phyloP scores from a whole-genome alignment of 1,284 basidiomycete genomes.

The Cystobasidium sp. region DNA sequence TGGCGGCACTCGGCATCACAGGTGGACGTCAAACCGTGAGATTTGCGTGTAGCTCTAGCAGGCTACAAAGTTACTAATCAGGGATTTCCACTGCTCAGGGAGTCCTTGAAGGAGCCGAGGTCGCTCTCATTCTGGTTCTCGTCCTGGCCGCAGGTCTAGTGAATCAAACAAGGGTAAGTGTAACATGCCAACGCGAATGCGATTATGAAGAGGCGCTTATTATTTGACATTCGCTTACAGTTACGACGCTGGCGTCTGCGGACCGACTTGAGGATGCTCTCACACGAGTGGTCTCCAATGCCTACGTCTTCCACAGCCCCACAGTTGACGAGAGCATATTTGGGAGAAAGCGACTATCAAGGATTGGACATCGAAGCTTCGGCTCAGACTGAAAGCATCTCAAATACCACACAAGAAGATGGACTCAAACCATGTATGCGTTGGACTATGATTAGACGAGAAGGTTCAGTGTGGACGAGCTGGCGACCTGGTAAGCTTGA shows the following conservation, averaged over 20 bases:
- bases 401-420: conserved; percentile 7
- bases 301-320: conserved; percentile 20
- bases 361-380: conserved; percentile 1
- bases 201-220: too few relatives aligned
- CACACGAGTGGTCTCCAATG: conserved; percentile 34
- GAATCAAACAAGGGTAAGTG: conserved; percentile 32
- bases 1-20: conserved; percentile 29
- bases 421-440: conserved; percentile 29
- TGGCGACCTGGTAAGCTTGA: conserved; percentile 35
- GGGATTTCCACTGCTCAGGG: neutral
- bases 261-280: conserved; percentile 7
- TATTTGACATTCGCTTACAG: neutral
- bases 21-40: conserved; percentile 9
- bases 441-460: conserved; percentile 23
- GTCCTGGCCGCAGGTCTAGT: conserved; percentile 21
- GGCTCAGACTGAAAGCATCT: neutral
- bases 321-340: neutral
- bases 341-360: neutral
- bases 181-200: too few relatives aligned
- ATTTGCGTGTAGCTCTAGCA: neutral
- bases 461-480: conserved; percentile 36
- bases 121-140: conserved; percentile 30
- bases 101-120: conserved; percentile 37
- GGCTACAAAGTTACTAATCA: neutral
- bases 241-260: conserved; percentile 22